Percentiles rank a stretch among this genome's conserved stretches.
Evolutionary conservation across 2,329 filamentous ascomycete species (phyloP).

Genomic region (Colletotrichum acutatum): DNA sequence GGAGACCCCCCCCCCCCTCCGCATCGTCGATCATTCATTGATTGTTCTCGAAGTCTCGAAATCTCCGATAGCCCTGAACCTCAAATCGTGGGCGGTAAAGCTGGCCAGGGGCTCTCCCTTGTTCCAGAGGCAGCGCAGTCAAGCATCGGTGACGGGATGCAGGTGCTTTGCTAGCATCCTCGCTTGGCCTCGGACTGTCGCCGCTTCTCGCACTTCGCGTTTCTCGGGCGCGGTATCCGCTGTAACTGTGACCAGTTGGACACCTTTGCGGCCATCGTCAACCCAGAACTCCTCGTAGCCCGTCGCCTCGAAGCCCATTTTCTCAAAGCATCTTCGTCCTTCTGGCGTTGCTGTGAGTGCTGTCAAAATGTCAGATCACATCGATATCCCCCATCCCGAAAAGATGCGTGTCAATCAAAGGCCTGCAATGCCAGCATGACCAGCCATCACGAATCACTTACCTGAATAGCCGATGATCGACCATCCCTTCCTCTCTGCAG

Average conservation of each 20-base stretch:
- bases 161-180: constrained; percentile 22
- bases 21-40: constrained; percentile 17
- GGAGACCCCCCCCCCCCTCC: neutral
- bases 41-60: constrained; percentile 9
- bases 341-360: constrained; percentile 44
- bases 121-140: neutral
- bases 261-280: neutral
- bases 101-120: neutral
- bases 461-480: constrained; percentile 43
- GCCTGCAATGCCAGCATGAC: neutral
- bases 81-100: neutral
- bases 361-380: constrained; percentile 26
- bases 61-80: neutral
- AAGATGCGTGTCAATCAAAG: neutral
- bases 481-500: constrained; percentile 36
- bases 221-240: constrained; percentile 5
- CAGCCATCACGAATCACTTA: constrained; percentile 28
- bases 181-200: constrained; percentile 21
- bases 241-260: constrained; percentile 10
- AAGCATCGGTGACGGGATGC: neutral
- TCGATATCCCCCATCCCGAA: neutral
- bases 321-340: constrained; percentile 42
- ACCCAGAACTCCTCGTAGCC: constrained; percentile 44
- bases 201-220: neutral
- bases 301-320: constrained; percentile 42